Evolutionary conservation across 1,284 basidiomycete species (phyloP).

Genomic region (Austroboletus niveus): DNA sequence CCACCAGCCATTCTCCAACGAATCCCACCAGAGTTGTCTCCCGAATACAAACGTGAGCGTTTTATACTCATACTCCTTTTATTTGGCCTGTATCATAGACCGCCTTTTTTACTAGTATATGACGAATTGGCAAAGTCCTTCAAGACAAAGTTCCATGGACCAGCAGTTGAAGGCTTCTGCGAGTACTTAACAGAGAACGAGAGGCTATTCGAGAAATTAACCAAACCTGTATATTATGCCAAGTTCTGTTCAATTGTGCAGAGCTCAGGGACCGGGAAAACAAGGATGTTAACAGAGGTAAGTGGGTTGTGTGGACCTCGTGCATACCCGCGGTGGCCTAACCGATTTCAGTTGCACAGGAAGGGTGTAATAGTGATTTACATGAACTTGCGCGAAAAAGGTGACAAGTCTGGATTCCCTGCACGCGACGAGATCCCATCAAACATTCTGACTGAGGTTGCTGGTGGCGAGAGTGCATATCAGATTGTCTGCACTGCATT

Average conservation of each 20-base stretch:
- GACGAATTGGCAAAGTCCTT: background rate
- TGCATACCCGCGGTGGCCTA: background rate
- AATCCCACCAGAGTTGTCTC: too few relatives aligned
- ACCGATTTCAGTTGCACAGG: constrained; percentile 5
- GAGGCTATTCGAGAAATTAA: background rate
- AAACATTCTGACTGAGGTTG: constrained; percentile 4
- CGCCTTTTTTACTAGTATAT: background rate
- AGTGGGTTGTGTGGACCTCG: background rate
- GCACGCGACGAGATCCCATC: constrained; percentile 9
- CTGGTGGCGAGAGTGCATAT: background rate
- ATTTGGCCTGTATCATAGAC: too few relatives aligned
- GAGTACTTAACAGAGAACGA: background rate
- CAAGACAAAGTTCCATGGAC: background rate
- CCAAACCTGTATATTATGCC: constrained; percentile 7
- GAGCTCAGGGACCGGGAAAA: constrained; percentile 25
- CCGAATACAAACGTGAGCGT: too few relatives aligned
- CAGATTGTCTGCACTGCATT: constrained; percentile 2
- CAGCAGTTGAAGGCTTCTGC: background rate
- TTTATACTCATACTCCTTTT: too few relatives aligned
- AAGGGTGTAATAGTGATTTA: constrained; percentile 17
- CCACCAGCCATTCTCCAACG: too few relatives aligned
- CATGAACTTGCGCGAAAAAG: constrained; percentile 13
- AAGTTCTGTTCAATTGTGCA: constrained; percentile 5
- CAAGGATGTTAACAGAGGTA: constrained; percentile 21
- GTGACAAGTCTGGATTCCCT: constrained; percentile 7